Percentiles rank a stretch among this genome's conserved stretches.
phyloP scores from a whole-genome alignment of 1,284 basidiomycete species.

The Baeospora myosura region DNA sequence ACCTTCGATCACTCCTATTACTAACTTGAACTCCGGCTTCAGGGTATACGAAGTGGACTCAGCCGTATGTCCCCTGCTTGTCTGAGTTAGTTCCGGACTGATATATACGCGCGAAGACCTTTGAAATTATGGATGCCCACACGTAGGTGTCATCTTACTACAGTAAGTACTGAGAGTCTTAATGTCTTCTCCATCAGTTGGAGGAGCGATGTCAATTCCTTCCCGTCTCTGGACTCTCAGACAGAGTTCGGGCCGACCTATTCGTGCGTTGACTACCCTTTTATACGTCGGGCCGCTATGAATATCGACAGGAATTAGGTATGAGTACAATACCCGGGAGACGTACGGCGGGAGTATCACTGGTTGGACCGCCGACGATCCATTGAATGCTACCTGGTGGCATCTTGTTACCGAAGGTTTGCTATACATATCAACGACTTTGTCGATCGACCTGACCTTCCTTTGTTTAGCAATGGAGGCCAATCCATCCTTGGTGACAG shows the following conservation, averaged over 20 bases:
- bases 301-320: conserved; percentile 4
- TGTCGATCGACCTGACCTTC: conserved; percentile 1
- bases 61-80: conserved; percentile 32
- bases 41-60: conserved; percentile 76
- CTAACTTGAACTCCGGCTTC: conserved; percentile 74
- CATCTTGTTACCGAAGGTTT: conserved; percentile 70
- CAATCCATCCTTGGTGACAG: conserved; percentile 51
- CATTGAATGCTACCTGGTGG: conserved; percentile 82
- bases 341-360: conserved; percentile 58
- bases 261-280: conserved; percentile 25
- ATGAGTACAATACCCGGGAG: conserved; percentile 65
- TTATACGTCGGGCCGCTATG: neutral
- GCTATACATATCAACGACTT: conserved; percentile 14
- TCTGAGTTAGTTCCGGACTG: neutral
- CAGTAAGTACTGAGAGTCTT: conserved; percentile 2
- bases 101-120: conserved; percentile 40
- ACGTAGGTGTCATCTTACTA: conserved; percentile 39
- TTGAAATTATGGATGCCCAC: conserved; percentile 66
- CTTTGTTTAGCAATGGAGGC: conserved; percentile 49
- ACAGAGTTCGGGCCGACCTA: conserved; percentile 57
- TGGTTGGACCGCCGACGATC: conserved; percentile 59
- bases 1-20: conserved; percentile 68
- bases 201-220: conserved; percentile 54
- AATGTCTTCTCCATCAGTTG: conserved; percentile 35
- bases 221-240: conserved; percentile 46